Conservation (phyloP, 805 yeast species). For the Sugiyamaella smithiae region DNA sequence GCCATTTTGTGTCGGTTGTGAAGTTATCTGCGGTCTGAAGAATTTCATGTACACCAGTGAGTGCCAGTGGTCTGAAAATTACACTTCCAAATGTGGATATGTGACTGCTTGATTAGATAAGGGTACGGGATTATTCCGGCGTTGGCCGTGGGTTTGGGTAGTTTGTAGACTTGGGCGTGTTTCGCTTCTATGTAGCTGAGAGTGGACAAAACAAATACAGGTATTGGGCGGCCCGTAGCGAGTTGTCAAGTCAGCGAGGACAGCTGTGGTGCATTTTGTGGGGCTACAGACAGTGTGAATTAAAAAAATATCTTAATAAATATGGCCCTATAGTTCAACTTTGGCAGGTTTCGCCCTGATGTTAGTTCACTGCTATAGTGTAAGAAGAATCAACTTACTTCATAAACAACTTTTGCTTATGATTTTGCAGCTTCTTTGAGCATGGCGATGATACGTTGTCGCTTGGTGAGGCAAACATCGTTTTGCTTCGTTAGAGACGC, state of each 20-base stretch:
- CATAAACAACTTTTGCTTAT: constrained; percentile 9
- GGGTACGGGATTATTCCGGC: constrained; percentile 1
- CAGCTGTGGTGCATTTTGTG: too few relatives aligned
- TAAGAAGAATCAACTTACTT: constrained; percentile 3
- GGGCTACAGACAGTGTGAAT: too few relatives aligned
- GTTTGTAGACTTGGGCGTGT: too few relatives aligned
- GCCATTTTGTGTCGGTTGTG: constrained; percentile 50
- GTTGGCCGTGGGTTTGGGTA: too few relatives aligned
- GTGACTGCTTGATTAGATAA: neutral
- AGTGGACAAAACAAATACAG: too few relatives aligned
- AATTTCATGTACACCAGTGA: neutral
- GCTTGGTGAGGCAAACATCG: constrained; percentile 23
- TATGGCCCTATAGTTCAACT: too few relatives aligned
- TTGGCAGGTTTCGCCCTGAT: neutral
- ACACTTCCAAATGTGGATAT: neutral
- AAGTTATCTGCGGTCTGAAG: constrained; percentile 1
- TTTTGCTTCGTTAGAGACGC: constrained; percentile 15
- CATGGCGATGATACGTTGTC: constrained; percentile 25
- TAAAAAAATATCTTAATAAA: too few relatives aligned
- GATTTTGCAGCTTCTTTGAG: constrained; percentile 18
- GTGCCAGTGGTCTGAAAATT: neutral
- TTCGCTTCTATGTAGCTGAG: too few relatives aligned
- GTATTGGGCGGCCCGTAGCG: too few relatives aligned
- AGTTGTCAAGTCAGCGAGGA: too few relatives aligned
- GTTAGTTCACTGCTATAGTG: neutral